These are phyloP conservation scores for Lonicera japonica DNA, from an alignment of 129 eudicot species.

Conservation along the genomic window DNA sequence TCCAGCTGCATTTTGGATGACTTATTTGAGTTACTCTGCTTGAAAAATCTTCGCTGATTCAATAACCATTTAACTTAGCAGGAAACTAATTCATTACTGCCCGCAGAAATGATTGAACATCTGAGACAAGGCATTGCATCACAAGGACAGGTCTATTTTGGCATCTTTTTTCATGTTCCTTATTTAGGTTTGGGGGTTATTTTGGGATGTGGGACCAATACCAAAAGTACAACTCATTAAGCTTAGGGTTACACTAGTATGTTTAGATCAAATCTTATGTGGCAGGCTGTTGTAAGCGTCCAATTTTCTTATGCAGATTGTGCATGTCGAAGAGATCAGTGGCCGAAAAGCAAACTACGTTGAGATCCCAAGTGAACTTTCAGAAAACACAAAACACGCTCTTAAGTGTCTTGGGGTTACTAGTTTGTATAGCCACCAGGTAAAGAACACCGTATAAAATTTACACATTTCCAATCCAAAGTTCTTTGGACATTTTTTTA, in stretches of 20 bases:
- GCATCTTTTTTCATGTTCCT: background rate
- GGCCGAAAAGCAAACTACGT: slow-evolving; percentile 55
- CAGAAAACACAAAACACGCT: slow-evolving; percentile 48
- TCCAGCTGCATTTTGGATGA: too few species aligned
- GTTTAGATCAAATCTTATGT: background rate
- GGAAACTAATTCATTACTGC: slow-evolving; percentile 60
- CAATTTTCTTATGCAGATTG: slow-evolving; percentile 47
- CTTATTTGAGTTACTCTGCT: too few species aligned
- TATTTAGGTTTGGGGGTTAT: background rate
- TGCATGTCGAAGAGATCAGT: slow-evolving; percentile 70
- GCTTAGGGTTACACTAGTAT: background rate
- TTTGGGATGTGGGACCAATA: background rate
- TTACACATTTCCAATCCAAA: background rate
- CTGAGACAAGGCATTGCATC: slow-evolving; percentile 62
- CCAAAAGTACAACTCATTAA: background rate
- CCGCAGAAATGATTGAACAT: slow-evolving; percentile 75
- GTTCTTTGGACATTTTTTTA: background rate
- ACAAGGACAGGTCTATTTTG: slow-evolving; percentile 57
- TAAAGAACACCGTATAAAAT: slow-evolving; percentile 9
- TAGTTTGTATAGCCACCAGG: slow-evolving; percentile 91
- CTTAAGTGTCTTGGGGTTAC: slow-evolving; percentile 54
- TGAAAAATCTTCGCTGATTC: background rate
- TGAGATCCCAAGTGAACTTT: slow-evolving; percentile 64
- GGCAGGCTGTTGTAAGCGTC: slow-evolving; percentile 3
- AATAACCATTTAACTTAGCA: slow-evolving; percentile 22